Evolutionary conservation across 2,329 filamentous ascomycete genomes (phyloP), one percentile per base, ranked within the genome.

Genomic region (Ilyonectria destructans): DNA sequence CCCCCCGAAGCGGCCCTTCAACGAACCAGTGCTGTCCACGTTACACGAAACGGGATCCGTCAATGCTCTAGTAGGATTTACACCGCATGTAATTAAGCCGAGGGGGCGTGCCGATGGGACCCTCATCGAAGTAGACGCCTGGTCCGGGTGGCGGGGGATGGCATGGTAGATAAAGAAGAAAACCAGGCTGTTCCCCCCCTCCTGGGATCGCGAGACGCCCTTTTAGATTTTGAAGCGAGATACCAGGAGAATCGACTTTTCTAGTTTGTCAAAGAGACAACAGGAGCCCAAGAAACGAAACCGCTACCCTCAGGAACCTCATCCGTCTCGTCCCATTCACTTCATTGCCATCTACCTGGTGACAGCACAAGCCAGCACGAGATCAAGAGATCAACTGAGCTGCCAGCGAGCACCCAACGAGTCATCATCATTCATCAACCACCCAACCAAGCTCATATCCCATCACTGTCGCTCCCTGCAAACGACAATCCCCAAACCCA

Each of bases 11-110:
- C 67, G 57, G 70, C 21, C n/a, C 33, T 33, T 26, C 35, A 62
- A 66, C 69, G 64, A 73, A 71, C 71, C 72, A 72, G 61, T 62
- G 63, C 58, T 60, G 15, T 71, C 65, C 72, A 75, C 72, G 71
- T 73, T 60, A 63, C 59, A 35, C 62, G 52, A 54, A 58, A 62
- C 40, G 40, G 51, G 51, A 37, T 35, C 35, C 37, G n/a, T 46
- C 19, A 26, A 23, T 12, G 19, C 9, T 54, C 48, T 40, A 59
- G 48, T 56, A 65, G 58, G 29, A 58, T 26, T 49, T 37, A 33
- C 29, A 35, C 33, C 33, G 10, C 40, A 45, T 31, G 51, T 51
- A 33, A 43, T 17, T n/a, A 43, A 60, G 31, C 35, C 21, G 57
- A 48, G 35, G 58, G 58, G 45, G 58, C 58, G 48, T 61, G 58